Evolutionary conservation across 495 filamentous ascomycete genomes (phyloP).

Genomic region (Rhizodiscina lignyota): DNA sequence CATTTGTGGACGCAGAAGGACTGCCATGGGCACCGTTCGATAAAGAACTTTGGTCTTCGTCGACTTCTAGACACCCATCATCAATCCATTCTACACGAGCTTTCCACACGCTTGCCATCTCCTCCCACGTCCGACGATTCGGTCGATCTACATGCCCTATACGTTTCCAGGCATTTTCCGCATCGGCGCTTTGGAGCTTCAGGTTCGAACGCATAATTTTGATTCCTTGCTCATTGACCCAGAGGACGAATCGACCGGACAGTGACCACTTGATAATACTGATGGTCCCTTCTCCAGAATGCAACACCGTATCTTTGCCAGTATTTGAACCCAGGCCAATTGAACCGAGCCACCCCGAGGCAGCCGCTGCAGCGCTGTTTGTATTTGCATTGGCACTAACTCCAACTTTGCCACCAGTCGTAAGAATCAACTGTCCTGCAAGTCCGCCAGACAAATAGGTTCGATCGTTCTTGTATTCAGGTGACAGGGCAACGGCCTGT

Average conservation of each 20-base stretch:
- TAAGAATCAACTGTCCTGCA: conserved; percentile 80
- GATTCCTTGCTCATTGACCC: conserved; percentile 91
- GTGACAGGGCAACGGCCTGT: conserved; percentile 76
- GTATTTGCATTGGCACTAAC: conserved; percentile 66
- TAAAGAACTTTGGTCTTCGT: conserved; percentile 32
- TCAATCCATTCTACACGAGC: conserved; percentile 84
- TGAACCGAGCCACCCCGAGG: conserved; percentile 80
- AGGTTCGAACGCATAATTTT: conserved; percentile 92
- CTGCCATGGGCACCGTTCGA: conserved; percentile 25
- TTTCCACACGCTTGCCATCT: conserved; percentile 91
- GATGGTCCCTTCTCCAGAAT: conserved; percentile 84
- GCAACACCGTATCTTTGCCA: conserved; percentile 76
- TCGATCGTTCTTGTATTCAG: conserved; percentile 77
- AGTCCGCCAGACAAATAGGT: conserved; percentile 81
- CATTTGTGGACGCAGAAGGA: no score
- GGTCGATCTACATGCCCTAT: conserved; percentile 82
- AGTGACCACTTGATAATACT: conserved; percentile 83
- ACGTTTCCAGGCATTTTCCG: conserved; percentile 85
- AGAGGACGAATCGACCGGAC: conserved; percentile 78
- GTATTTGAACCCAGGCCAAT: conserved; percentile 61
- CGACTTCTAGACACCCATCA: conserved; percentile 49
- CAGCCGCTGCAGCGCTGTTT: conserved; percentile 58
- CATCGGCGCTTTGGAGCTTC: conserved; percentile 56
- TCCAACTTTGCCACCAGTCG: conserved; percentile 60
- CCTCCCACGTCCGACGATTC: conserved; percentile 66